Conservation (phyloP, 2,329 filamentous ascomycete genomes). For the Clarireedia homoeocarpa region DNA sequence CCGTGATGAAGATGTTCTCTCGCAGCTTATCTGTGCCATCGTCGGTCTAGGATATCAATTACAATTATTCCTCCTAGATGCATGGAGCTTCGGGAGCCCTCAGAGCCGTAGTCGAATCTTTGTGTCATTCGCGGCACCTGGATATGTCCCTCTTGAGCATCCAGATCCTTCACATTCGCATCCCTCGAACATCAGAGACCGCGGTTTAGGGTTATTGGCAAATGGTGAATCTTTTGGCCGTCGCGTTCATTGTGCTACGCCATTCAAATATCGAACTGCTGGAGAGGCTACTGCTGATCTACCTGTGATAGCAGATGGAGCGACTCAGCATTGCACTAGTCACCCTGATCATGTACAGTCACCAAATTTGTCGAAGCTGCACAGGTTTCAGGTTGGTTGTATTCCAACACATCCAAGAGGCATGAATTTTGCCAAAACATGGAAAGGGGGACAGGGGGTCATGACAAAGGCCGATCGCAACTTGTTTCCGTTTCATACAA, state of each 20-base stretch:
- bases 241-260: conserved; percentile 42
- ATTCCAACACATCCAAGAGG: conserved; percentile 54
- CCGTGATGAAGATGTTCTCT: conserved; percentile 56
- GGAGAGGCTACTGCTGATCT: conserved; percentile 50
- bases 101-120: conserved; percentile 64
- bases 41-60: conserved; percentile 73
- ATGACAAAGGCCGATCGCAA: conserved; percentile 34
- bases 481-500: conserved; percentile 31
- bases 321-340: conserved; percentile 51
- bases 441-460: conserved; percentile 31
- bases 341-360: conserved; percentile 59
- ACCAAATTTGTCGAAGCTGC: conserved; percentile 28
- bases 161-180: conserved; percentile 58
- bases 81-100: conserved; percentile 59
- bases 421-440: conserved; percentile 43
- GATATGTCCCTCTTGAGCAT: conserved; percentile 44
- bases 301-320: conserved; percentile 53
- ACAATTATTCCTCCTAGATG: conserved; percentile 58
- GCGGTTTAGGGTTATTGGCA: conserved; percentile 47
- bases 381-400: conserved; percentile 36
- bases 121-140: conserved; percentile 62
- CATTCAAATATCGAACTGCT: conserved; percentile 52
- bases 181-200: conserved; percentile 30
- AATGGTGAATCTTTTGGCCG: conserved; percentile 54
- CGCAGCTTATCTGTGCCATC: conserved; percentile 63